Base-by-base conservation (phyloP, 1,284 basidiomycete species). In the Testicularia cyperi region DNA sequence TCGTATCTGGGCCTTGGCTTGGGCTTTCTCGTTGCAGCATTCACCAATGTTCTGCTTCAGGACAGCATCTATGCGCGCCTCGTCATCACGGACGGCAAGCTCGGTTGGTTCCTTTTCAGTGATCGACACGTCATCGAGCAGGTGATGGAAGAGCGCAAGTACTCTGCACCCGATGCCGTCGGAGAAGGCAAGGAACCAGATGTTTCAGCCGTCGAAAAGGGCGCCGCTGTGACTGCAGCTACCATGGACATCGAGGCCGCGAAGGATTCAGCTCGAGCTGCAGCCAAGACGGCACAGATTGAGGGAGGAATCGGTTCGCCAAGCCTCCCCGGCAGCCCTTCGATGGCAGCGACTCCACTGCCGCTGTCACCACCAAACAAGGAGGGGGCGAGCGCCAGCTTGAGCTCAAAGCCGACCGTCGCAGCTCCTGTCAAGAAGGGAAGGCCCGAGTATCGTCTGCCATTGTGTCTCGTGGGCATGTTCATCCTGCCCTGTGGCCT, bases 381-480 rank as follows among this genome's bases (percentile, higher is more conserved):
- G n/a, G n/a, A n/a, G n/a, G n/a, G n/a, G n/a, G n/a, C n/a, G n/a
- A n/a, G n/a, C n/a, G n/a, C n/a, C n/a, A n/a, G n/a, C n/a, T n/a
- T n/a, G n/a, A n/a, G n/a, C n/a, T n/a, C n/a, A n/a, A n/a, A n/a
- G n/a, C 23, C 35, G 13, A 9, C 31, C 5, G 10, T 25, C 15
- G 13, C 44, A 5, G 43, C 35, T 15, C 27, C 33, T 2, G n/a
- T n/a, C n/a, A 56, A 62, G 10, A 60, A 68, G 26, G 70, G 70
- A 12, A 34, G 56, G 23, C 69, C 69, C 0, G 69, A 72, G 39
- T 72, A 51, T 33, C 48, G 69, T 49, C 76, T 80, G 16, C 77
- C 79, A 12, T 67, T 78, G 19, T 78, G 78, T 25, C 75, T 79
- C 25, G 70, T 78, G 3, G 80, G 80, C 7, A 80, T 81, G 79